These are phyloP conservation scores for Globisporangium spinosum DNA, from an alignment of 352 stramenopile genomes.

Conservation along the genomic window DNA sequence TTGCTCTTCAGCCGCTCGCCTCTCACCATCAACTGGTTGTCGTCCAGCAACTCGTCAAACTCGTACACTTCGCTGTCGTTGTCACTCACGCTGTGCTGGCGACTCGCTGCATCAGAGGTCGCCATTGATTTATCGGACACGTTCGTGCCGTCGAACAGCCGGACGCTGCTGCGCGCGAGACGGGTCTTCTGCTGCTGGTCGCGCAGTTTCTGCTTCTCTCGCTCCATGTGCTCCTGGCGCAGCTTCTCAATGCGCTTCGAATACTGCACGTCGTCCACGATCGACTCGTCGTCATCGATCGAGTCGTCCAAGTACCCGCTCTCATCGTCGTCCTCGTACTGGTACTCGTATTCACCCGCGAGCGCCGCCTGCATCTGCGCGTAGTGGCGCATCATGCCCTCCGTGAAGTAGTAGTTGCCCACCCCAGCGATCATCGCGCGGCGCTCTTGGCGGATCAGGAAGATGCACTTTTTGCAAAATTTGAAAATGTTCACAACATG, in stretches of 20 bases:
- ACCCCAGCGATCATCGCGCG: slow-evolving; percentile 47
- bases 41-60: slow-evolving; percentile 36
- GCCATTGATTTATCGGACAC: slow-evolving; percentile 20
- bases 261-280: slow-evolving; percentile 47
- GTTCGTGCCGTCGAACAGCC: slow-evolving; percentile 34
- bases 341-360: slow-evolving; percentile 20
- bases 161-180: slow-evolving; percentile 24
- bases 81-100: slow-evolving; percentile 16
- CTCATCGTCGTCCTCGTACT: slow-evolving; percentile 32
- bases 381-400: slow-evolving; percentile 49
- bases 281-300: slow-evolving; percentile 37
- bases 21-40: neutral
- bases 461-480: slow-evolving; percentile 79
- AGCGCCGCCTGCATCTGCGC: slow-evolving; percentile 18
- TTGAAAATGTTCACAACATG: slow-evolving; percentile 63
- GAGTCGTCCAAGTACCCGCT: slow-evolving; percentile 29
- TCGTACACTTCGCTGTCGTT: slow-evolving; percentile 27
- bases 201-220: slow-evolving; percentile 51
- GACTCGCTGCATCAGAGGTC: neutral
- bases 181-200: slow-evolving; percentile 8
- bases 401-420: slow-evolving; percentile 43
- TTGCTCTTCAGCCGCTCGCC: neutral
- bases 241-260: slow-evolving; percentile 50
- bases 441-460: slow-evolving; percentile 55
- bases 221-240: slow-evolving; percentile 59